phyloP scores from a whole-genome alignment of 163 green algal species.

The Scenedesmus sp. region DNA sequence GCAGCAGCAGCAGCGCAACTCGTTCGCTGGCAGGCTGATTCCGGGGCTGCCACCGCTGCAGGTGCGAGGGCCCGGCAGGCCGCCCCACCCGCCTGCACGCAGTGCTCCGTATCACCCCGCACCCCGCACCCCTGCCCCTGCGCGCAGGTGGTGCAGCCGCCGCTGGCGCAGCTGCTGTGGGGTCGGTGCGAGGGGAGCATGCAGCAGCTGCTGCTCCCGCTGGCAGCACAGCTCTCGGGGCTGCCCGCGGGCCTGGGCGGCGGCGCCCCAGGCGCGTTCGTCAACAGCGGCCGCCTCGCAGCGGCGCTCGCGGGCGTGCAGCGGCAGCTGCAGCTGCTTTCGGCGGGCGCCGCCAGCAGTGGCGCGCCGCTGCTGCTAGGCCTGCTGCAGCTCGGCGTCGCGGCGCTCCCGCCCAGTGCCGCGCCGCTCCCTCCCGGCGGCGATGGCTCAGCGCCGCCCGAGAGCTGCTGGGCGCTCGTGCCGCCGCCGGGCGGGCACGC shows the following conservation, averaged over 20 bases:
- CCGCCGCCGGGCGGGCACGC: neutral
- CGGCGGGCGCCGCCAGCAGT: neutral
- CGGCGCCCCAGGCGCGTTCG: too few species aligned
- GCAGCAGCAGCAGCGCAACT: neutral
- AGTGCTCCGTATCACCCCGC: too few species aligned
- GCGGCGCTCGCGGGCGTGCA: conserved; percentile 2
- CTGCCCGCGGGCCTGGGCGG: too few species aligned
- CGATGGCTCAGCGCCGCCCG: neutral
- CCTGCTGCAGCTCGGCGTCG: conserved; percentile 18
- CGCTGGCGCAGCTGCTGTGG: conserved; percentile 3
- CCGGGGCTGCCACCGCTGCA: neutral
- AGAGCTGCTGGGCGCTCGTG: neutral
- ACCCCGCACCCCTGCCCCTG: too few species aligned
- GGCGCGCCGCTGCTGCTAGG: conserved; percentile 2
- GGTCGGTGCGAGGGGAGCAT: neutral
- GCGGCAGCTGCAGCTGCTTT: conserved; percentile 25
- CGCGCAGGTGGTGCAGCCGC: neutral
- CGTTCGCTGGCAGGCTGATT: neutral
- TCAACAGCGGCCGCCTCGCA: neutral
- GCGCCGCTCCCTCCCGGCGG: neutral
- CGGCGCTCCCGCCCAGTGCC: neutral
- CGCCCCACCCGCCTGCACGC: neutral
- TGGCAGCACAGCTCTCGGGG: neutral
- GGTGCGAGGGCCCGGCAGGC: neutral
- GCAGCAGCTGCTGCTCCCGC: neutral